phyloP scores from a whole-genome alignment of 176 grass and related monocot genomes.

The Dactylis glomerata region DNA sequence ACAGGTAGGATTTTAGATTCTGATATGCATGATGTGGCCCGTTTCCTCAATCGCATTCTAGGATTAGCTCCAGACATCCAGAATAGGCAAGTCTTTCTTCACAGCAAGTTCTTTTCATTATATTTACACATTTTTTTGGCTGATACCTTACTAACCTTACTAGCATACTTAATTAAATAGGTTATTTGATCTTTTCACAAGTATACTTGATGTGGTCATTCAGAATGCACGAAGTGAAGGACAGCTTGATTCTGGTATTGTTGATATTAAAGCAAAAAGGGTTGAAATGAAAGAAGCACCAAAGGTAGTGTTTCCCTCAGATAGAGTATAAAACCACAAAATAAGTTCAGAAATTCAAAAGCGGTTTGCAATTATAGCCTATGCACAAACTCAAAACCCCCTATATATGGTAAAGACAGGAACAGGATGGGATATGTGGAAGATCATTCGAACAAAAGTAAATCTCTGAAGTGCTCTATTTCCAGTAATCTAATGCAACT shows the following conservation, averaged over 20 bases:
- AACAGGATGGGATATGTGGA: background rate
- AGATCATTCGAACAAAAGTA: background rate
- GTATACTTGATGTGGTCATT: conserved; percentile 70
- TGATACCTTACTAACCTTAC: background rate
- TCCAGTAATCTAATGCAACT: conserved; percentile 22
- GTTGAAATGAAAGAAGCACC: conserved; percentile 77
- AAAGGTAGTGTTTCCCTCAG: conserved; percentile 50
- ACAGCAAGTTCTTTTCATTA: conserved; percentile 13
- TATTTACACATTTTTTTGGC: background rate
- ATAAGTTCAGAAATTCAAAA: background rate
- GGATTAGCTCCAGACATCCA: conserved; percentile 90
- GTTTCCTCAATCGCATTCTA: conserved; percentile 92
- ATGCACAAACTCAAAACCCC: background rate
- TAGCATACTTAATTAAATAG: conserved; percentile 42
- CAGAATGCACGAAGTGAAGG: conserved; percentile 85
- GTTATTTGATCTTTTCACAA: conserved; percentile 91
- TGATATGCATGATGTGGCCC: conserved; percentile 88
- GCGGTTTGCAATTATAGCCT: background rate
- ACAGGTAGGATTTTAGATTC: conserved; percentile 84
- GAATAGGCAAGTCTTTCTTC: conserved; percentile 54
- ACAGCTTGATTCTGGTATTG: conserved; percentile 91
- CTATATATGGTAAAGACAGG: background rate
- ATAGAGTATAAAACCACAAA: background rate
- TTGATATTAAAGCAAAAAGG: conserved; percentile 84
- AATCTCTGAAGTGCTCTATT: background rate